Evolutionary conservation across 305 asterid species (phyloP), one percentile per base, ranked within the genome.

Genomic region (Rubia occidens): DNA sequence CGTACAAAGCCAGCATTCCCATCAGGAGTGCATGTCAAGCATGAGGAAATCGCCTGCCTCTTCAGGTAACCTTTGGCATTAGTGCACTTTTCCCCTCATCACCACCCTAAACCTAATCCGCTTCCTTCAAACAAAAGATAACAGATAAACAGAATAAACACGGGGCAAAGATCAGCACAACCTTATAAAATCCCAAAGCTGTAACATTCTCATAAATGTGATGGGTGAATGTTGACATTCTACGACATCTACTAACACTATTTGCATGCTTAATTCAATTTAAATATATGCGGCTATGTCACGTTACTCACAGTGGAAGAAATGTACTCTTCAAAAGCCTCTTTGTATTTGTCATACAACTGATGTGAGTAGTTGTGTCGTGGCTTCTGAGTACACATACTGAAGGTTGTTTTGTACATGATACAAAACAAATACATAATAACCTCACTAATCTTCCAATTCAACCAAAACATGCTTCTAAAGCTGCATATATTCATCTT

Each of bases 41-140:
- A 89, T 20, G 96, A 89, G 79, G 88, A 89, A 62, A 89, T 82
- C 17, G 93, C 96, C 67, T 89, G 99, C 82, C 99, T 87, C 84
- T 91, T 94, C 80, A 88, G 75, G 75, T 86, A 91, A 54, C 97
- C 96, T 72, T 89, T 89, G 64, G 69, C 68, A 61, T 91, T 87
- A 35, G 99, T 94, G 82, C 99, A 94, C 71, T 94, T 80, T 89
- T 94, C 65, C 99, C 99, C 76, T 94, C 97, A 80, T 94, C 98
- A 44, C n/a, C n/a, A n/a, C n/a, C n/a, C n/a, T n/a, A n/a, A n/a
- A n/a, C n/a, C n/a, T n/a, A n/a, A n/a, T n/a, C n/a, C n/a, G n/a
- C n/a, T n/a, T n/a, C n/a, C n/a, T n/a, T n/a, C n/a, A n/a, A n/a
- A n/a, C n/a, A n/a, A n/a, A n/a, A n/a, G n/a, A n/a, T n/a, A n/a